Evolutionary conservation across 2,329 filamentous ascomycete species (phyloP).

Genomic region (Pestalotiopsis sp.): DNA sequence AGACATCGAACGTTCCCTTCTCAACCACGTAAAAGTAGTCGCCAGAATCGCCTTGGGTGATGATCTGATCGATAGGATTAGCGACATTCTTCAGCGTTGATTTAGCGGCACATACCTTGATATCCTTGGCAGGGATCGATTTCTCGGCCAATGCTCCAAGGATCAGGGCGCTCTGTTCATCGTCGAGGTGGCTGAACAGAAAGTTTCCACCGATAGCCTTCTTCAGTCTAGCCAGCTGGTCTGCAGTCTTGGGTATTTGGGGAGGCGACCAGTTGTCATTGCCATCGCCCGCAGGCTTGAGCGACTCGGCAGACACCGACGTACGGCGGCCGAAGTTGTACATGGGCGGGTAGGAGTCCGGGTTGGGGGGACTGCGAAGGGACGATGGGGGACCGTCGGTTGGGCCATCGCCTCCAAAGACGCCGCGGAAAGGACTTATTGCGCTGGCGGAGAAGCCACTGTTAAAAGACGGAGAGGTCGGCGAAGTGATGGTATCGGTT

Average conservation of each 20-base stretch:
- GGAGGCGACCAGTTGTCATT: slow-evolving; percentile 92
- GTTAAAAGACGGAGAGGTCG: slow-evolving; percentile 65
- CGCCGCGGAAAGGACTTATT: slow-evolving; percentile 49
- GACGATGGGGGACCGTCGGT: slow-evolving; percentile 47
- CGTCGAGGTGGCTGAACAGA: slow-evolving; percentile 90
- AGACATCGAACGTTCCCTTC: slow-evolving; percentile 85
- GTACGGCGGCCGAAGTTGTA: slow-evolving; percentile 94
- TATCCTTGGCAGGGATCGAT: slow-evolving; percentile 87
- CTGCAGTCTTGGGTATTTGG: slow-evolving; percentile 77
- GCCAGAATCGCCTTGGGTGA: slow-evolving; percentile 91
- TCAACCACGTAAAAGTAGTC: slow-evolving; percentile 99
- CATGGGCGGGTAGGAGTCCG: slow-evolving; percentile 81
- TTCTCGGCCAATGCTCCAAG: slow-evolving; percentile 93
- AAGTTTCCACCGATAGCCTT: slow-evolving; percentile 87
- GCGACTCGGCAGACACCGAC: slow-evolving; percentile 93
- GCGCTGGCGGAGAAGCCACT: slow-evolving; percentile 39
- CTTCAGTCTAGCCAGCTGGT: slow-evolving; percentile 80
- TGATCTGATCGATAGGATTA: slow-evolving; percentile 64
- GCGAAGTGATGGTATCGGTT: slow-evolving; percentile 74
- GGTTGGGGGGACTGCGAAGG: slow-evolving; percentile 52
- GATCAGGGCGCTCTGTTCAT: slow-evolving; percentile 87
- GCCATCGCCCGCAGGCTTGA: slow-evolving; percentile 83
- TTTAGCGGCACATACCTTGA: slow-evolving; percentile 51
- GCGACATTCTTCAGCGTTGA: no score
- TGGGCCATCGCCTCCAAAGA: slow-evolving; percentile 54